A percentile compares a stretch with the other conserved stretches of the same genome.
Conservation (phyloP, 2,329 filamentous ascomycete genomes). For the Penicillium sp. region DNA sequence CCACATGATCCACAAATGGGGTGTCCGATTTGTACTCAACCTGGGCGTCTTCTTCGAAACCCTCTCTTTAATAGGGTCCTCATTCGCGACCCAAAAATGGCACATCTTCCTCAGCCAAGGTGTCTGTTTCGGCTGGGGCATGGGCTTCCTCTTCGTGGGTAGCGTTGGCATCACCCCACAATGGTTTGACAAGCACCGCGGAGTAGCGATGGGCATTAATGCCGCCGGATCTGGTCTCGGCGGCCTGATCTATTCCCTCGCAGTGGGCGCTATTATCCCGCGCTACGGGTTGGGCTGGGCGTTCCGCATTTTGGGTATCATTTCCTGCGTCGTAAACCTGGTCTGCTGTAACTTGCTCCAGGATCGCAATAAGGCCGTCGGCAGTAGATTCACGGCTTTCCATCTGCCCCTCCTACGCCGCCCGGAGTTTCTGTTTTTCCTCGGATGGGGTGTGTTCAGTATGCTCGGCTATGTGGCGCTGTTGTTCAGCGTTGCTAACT, state of each 20-base stretch:
- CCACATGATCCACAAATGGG: slow-evolving; percentile 52
- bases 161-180: slow-evolving; percentile 58
- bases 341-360: slow-evolving; percentile 55
- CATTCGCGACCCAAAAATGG: slow-evolving; percentile 58
- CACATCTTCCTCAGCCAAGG: slow-evolving; percentile 62
- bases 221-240: slow-evolving; percentile 61
- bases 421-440: slow-evolving; percentile 58
- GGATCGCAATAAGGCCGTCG: slow-evolving; percentile 60
- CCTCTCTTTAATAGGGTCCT: slow-evolving; percentile 55
- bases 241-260: slow-evolving; percentile 59
- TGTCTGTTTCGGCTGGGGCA: slow-evolving; percentile 61
- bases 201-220: slow-evolving; percentile 61
- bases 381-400: slow-evolving; percentile 54
- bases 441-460: slow-evolving; percentile 59
- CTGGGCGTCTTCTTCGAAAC: slow-evolving; percentile 58
- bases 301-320: slow-evolving; percentile 60
- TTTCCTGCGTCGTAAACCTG: slow-evolving; percentile 55
- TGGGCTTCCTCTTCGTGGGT: slow-evolving; percentile 63
- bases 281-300: slow-evolving; percentile 59
- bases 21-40: slow-evolving; percentile 56
- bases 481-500: slow-evolving; percentile 64
- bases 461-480: slow-evolving; percentile 67
- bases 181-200: slow-evolving; percentile 60
- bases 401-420: slow-evolving; percentile 54
- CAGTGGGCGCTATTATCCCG: slow-evolving; percentile 58